Evolutionary conservation across 169 alveolate genomes (phyloP).

Genomic region (Eimeria falciformis): DNA sequence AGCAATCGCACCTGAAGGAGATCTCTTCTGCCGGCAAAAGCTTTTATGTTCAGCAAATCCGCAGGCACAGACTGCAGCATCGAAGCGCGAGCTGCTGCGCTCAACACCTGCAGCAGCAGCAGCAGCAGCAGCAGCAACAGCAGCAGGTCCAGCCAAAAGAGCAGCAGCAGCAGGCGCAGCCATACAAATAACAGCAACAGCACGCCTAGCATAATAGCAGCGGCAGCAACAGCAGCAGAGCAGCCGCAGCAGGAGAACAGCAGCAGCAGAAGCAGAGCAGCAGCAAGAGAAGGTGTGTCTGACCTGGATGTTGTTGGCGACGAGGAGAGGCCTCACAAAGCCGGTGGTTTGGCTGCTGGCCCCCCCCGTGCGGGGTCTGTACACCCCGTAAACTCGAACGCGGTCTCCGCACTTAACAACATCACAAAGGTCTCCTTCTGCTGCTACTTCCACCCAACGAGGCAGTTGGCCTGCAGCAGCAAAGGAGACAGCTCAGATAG

Average conservation of each 20-base stretch:
- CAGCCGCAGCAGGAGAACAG: constrained; percentile 28
- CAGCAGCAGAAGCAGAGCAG: constrained; percentile 15
- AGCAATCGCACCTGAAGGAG: constrained; percentile 76
- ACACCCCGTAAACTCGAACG: constrained; percentile 96
- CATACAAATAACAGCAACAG: background rate
- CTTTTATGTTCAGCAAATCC: constrained; percentile 31
- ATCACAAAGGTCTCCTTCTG: constrained; percentile 95
- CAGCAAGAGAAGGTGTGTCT: constrained; percentile 78
- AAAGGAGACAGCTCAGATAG: background rate
- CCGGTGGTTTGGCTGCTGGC: constrained; percentile 90
- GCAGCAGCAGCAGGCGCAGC: background rate
- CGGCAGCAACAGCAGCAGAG: constrained; percentile 37
- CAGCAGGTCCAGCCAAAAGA: background rate
- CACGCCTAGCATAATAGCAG: background rate
- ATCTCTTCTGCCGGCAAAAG: constrained; percentile 73
- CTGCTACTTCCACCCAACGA: constrained; percentile 95
- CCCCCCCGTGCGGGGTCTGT: constrained; percentile 91
- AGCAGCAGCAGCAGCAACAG: constrained; percentile 4
- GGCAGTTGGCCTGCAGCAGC: constrained; percentile 93
- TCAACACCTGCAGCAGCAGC: constrained; percentile 60
- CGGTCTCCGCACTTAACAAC: constrained; percentile 96
- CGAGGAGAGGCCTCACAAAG: constrained; percentile 92
- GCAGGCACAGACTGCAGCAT: constrained; percentile 63
- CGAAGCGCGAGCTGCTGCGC: constrained; percentile 64
- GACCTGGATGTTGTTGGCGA: constrained; percentile 92